A percentile compares a stretch with the other conserved stretches of the same genome.
Evolutionary conservation across 228 moss, liverwort and hornwort species (phyloP).

Genomic region (Sphagnum magellanicum): DNA sequence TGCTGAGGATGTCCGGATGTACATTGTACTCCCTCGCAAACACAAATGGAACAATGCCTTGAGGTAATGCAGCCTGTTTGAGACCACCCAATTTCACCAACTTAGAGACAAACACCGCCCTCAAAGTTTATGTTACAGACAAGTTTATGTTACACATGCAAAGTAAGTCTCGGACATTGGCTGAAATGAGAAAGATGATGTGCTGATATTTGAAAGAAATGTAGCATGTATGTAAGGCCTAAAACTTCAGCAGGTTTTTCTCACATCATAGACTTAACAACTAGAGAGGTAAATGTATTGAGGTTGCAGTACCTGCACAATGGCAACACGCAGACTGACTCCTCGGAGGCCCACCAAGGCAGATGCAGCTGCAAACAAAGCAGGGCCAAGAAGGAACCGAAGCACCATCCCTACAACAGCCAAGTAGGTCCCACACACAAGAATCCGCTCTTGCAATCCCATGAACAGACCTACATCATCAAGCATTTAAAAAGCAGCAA

Average conservation of each 20-base stretch:
- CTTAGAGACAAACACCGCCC: too few relatives aligned
- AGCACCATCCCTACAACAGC: slow-evolving; percentile 62
- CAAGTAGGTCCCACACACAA: slow-evolving; percentile 63
- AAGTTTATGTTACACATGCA: too few relatives aligned
- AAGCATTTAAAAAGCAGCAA: too few relatives aligned
- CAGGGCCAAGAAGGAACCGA: slow-evolving; percentile 82
- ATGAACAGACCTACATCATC: slow-evolving; percentile 71
- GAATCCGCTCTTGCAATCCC: slow-evolving; percentile 83
- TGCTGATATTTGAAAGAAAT: too few relatives aligned
- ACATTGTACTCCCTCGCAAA: slow-evolving; percentile 51
- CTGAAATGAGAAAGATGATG: too few relatives aligned
- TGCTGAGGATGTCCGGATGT: slow-evolving; percentile 42
- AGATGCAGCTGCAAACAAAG: slow-evolving; percentile 85
- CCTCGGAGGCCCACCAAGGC: slow-evolving; percentile 71
- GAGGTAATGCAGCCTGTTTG: slow-evolving; percentile 40
- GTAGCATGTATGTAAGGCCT: too few relatives aligned
- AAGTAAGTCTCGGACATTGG: too few relatives aligned
- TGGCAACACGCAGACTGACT: slow-evolving; percentile 65
- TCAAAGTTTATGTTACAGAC: too few relatives aligned
- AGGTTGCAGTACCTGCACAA: slow-evolving; percentile 62
- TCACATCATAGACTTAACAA: too few relatives aligned
- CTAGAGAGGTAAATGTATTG: too few relatives aligned
- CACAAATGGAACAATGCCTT: slow-evolving; percentile 51
- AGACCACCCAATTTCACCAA: too few relatives aligned
- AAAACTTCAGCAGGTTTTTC: too few relatives aligned